Percentiles rank a stretch among this genome's conserved stretches.
phyloP scores from a whole-genome alignment of 495 filamentous ascomycete species.

The Hypoxylon lenormandii region DNA sequence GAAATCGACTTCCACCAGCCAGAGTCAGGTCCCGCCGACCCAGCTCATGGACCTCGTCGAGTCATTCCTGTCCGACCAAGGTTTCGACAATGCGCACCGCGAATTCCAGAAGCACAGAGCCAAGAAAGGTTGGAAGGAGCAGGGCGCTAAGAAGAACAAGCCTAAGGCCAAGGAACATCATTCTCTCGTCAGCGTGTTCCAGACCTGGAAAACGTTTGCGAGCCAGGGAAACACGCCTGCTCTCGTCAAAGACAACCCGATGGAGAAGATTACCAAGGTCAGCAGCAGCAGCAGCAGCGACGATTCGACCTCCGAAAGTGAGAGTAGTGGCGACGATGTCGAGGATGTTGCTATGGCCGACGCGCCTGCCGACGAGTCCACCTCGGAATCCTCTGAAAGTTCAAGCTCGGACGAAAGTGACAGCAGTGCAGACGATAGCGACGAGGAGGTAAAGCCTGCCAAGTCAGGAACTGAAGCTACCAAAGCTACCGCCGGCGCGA shows the following conservation, averaged over 20 bases:
- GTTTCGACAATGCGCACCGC: conserved; percentile 68
- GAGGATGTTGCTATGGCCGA: conserved; percentile 73
- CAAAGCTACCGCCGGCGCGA: conserved; percentile 47
- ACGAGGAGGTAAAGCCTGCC: conserved; percentile 62
- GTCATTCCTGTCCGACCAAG: conserved; percentile 73
- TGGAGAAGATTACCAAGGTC: conserved; percentile 55
- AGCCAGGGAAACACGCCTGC: conserved; percentile 49
- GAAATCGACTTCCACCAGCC: conserved; percentile 24
- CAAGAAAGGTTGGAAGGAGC: conserved; percentile 59
- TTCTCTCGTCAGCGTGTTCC: conserved; percentile 59
- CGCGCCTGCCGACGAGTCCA: conserved; percentile 56
- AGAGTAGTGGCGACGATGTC: conserved; percentile 43
- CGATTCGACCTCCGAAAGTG: conserved; percentile 55
- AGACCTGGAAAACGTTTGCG: conserved; percentile 60
- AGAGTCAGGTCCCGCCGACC: conserved; percentile 59
- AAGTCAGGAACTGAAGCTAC: conserved; percentile 53
- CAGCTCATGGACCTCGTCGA: conserved; percentile 75
- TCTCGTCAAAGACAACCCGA: conserved; percentile 45
- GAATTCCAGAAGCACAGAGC: conserved; percentile 70
- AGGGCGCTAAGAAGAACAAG: conserved; percentile 42
- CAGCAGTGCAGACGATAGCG: conserved; percentile 59
- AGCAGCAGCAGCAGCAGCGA: conserved; percentile 57
- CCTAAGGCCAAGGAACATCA: conserved; percentile 50
- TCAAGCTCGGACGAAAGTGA: conserved; percentile 62
- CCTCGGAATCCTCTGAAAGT: conserved; percentile 60